These are phyloP conservation scores for Arthroderma uncinatum DNA, from an alignment of 2,329 filamentous ascomycete genomes.

Conservation along the genomic window DNA sequence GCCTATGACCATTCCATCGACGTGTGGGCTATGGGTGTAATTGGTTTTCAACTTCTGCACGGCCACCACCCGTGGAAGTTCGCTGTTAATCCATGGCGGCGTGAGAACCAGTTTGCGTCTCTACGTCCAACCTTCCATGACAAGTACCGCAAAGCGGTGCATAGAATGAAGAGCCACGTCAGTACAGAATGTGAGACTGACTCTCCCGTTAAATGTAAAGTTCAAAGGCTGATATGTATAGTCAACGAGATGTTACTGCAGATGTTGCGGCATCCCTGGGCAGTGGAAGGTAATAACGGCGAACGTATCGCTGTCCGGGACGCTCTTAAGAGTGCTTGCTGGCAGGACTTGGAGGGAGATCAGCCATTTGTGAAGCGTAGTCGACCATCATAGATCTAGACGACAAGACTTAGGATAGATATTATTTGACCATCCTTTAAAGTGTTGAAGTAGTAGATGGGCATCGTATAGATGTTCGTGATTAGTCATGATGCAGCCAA, in stretches of 20 bases:
- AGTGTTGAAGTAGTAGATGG: no score
- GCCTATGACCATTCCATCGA: background rate
- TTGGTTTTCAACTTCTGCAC: background rate
- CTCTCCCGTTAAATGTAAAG: background rate
- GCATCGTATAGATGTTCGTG: no score
- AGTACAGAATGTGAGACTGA: background rate
- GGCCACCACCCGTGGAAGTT: conserved; percentile 2
- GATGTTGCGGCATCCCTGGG: background rate
- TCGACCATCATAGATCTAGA: no score
- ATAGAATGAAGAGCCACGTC: background rate
- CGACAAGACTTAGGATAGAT: no score
- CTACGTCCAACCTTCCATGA: background rate
- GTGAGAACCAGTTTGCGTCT: background rate
- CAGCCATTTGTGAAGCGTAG: background rate
- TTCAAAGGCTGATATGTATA: background rate
- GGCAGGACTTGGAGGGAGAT: background rate
- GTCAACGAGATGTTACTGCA: background rate
- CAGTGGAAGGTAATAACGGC: background rate
- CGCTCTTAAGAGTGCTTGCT: background rate
- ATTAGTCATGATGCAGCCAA: no score
- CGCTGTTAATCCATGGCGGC: conserved; percentile 6
- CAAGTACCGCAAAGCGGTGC: background rate
- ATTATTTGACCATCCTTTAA: no score
- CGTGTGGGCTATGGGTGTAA: conserved; percentile 1
- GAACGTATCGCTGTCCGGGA: background rate